phyloP scores from a whole-genome alignment of 495 filamentous ascomycete genomes.

The Penicillium alfredii region DNA sequence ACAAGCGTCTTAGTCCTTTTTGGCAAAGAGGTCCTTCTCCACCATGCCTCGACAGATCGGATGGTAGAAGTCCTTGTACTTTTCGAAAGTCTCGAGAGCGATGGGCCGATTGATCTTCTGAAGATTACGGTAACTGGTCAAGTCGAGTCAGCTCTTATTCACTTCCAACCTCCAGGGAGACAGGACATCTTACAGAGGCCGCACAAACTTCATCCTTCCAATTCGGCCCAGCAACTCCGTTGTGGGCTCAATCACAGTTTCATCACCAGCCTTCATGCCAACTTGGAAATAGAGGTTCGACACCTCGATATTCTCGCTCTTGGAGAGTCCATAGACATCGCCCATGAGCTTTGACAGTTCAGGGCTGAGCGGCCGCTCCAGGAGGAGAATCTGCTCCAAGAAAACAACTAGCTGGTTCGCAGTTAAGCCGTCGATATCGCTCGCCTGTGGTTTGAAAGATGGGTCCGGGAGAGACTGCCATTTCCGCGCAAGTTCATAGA shows the following conservation, averaged over 20 bases:
- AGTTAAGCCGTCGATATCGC: constrained; percentile 65
- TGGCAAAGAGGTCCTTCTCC: constrained; percentile 71
- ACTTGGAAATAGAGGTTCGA: constrained; percentile 70
- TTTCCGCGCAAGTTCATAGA: constrained; percentile 72
- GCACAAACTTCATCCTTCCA: constrained; percentile 95
- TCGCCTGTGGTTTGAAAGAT: constrained; percentile 57
- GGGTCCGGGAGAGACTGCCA: constrained; percentile 54
- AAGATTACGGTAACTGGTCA: constrained; percentile 55
- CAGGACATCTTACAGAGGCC: constrained; percentile 54
- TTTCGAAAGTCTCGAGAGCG: constrained; percentile 77
- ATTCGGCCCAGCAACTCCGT: constrained; percentile 71
- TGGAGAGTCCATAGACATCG: constrained; percentile 59
- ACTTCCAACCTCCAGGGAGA: neutral
- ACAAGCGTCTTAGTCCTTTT: constrained; percentile 20
- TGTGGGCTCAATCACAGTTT: constrained; percentile 58
- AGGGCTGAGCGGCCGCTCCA: constrained; percentile 53
- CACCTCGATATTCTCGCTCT: constrained; percentile 78
- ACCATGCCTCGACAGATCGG: constrained; percentile 82
- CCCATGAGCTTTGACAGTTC: constrained; percentile 64
- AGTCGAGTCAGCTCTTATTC: constrained; percentile 12
- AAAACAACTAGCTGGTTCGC: constrained; percentile 90
- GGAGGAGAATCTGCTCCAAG: constrained; percentile 66
- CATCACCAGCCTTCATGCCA: constrained; percentile 66
- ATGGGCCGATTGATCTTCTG: constrained; percentile 65
- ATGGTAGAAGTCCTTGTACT: constrained; percentile 88